Percentiles rank a stretch among this genome's conserved stretches.
These are phyloP conservation scores for Plasmodium inui DNA, from an alignment of 169 alveolate species.

Conservation along the genomic window DNA sequence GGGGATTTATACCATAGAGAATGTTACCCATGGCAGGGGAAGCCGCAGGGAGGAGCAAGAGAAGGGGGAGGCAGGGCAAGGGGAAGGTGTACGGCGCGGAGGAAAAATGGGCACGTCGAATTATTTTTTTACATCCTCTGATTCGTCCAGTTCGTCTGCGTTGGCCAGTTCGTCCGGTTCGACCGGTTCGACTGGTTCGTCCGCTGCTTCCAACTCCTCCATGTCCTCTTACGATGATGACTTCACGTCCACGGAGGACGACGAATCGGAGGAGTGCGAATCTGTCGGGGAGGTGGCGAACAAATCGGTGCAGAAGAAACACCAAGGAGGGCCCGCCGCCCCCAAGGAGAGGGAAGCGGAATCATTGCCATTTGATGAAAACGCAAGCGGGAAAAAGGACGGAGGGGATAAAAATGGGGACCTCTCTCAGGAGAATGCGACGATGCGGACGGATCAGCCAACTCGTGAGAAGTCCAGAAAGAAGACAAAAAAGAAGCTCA, in stretches of 20 bases:
- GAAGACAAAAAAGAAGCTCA: not conserved
- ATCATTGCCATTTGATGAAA: not conserved
- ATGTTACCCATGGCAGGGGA: not conserved
- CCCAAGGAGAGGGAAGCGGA: not conserved
- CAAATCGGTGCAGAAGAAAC: not conserved
- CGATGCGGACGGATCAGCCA: not conserved
- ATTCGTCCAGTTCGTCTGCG: not conserved
- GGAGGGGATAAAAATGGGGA: not conserved
- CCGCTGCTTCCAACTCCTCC: not conserved
- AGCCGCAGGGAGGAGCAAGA: not conserved
- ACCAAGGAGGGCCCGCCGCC: not conserved
- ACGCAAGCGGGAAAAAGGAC: not conserved
- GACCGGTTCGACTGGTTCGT: not conserved
- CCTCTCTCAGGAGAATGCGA: not conserved
- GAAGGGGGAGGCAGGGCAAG: not conserved
- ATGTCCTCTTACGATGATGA: not conserved
- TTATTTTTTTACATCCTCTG: constrained; percentile 63
- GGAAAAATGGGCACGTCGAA: not conserved
- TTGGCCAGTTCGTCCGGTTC: not conserved
- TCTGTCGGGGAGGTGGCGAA: not conserved
- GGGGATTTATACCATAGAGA: constrained; percentile 71
- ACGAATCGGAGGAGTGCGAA: not conserved
- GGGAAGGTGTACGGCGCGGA: not conserved
- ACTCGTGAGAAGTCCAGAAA: not conserved
- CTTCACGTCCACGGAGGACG: not conserved